Conservation (phyloP, 2,329 filamentous ascomycete genomes). For the Botrytis tulipae region DNA sequence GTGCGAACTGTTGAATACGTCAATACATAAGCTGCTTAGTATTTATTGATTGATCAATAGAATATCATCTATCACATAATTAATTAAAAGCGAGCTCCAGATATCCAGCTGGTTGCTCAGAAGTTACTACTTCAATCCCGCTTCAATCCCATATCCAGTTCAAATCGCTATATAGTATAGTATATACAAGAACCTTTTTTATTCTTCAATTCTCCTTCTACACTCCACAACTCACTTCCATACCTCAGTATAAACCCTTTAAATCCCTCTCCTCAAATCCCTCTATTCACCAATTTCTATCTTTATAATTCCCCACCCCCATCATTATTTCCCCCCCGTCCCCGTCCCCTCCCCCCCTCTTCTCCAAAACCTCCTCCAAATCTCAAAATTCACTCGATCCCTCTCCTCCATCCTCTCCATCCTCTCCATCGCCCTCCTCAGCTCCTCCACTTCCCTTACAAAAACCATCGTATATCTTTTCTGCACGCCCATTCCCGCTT, state of each 20-base stretch:
- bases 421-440: not conserved
- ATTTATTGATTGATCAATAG: too few species aligned
- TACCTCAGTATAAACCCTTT: too few species aligned
- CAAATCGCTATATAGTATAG: slow-evolving; percentile 4
- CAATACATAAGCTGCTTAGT: too few species aligned
- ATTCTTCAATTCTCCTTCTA: not conserved
- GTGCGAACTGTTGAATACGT: too few species aligned
- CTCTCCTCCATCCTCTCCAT: slow-evolving; percentile 9
- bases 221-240: not conserved
- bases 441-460: not conserved
- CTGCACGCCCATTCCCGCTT: slow-evolving; percentile 6
- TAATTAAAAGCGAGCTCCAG: not conserved
- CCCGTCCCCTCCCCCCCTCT: not conserved
- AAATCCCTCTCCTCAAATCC: not conserved
- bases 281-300: rapidly evolving
- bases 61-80: too few species aligned
- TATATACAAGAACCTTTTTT: not conserved
- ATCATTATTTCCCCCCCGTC: not conserved
- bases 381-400: slow-evolving; percentile 11
- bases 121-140: too few species aligned
- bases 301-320: too few species aligned
- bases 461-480: not conserved
- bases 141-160: too few species aligned
- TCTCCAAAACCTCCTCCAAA: slow-evolving; percentile 14
- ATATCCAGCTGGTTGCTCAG: not conserved